A percentile compares a stretch with the other conserved stretches of the same genome.
Evolutionary conservation across 768 basidiomycete species (phyloP).

Genomic region (Vararia minispora): DNA sequence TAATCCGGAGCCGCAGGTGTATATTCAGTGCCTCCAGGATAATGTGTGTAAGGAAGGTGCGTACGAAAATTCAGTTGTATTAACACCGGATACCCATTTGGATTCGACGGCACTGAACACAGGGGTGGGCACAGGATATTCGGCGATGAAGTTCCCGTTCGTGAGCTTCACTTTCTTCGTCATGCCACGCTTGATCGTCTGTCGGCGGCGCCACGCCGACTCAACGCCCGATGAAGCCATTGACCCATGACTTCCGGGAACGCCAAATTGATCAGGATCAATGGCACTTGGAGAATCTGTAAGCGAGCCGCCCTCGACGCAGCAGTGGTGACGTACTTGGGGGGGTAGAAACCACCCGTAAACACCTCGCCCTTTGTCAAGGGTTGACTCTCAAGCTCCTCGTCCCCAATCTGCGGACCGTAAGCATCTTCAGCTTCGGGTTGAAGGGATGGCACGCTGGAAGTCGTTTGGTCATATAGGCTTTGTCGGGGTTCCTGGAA

Average conservation of each 20-base stretch:
- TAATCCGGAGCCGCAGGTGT: too few relatives aligned
- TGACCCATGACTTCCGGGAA: constrained; percentile 39
- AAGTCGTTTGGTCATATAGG: constrained; percentile 45
- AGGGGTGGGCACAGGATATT: constrained; percentile 78
- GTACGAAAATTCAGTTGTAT: constrained; percentile 82
- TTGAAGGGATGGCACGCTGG: too few relatives aligned
- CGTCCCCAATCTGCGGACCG: constrained; percentile 39
- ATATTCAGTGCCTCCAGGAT: constrained; percentile 3
- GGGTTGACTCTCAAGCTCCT: constrained; percentile 66
- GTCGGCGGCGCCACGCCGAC: constrained; percentile 49
- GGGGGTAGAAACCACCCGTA: constrained; percentile 59
- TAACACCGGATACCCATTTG: constrained; percentile 48
- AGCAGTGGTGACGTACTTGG: constrained; percentile 35
- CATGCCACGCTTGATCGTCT: constrained; percentile 83
- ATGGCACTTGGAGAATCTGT: constrained; percentile 16
- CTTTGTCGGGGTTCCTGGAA: constrained; percentile 46
- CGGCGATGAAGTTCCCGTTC: constrained; percentile 81
- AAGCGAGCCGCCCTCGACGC: background rate
- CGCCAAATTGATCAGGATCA: constrained; percentile 52
- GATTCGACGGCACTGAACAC: constrained; percentile 70
- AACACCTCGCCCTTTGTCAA: constrained; percentile 46
- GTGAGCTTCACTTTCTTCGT: constrained; percentile 92
- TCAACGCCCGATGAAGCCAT: constrained; percentile 23
- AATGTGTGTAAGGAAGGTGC: constrained; percentile 17
- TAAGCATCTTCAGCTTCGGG: constrained; percentile 33